Conservation (phyloP, 2,329 filamentous ascomycete species). For the Fusarium sp. region DNA sequence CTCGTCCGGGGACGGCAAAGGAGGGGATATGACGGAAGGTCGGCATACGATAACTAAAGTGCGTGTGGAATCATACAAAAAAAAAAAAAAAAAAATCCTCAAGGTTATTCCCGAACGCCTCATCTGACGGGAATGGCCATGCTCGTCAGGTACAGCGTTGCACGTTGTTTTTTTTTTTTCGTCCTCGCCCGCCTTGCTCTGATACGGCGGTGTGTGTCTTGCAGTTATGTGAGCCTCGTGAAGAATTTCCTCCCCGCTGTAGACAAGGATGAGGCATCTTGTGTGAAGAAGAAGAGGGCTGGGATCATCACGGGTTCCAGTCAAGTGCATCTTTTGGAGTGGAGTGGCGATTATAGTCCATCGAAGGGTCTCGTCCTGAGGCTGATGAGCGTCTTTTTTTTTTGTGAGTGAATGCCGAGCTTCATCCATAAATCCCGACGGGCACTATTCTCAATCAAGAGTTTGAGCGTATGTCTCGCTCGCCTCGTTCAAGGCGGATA, state of each 20-base stretch:
- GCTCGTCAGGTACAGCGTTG: neutral
- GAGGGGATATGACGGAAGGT: slow-evolving; percentile 24
- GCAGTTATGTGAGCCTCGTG: neutral
- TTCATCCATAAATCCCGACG: slow-evolving; percentile 3
- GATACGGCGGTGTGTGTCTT: slow-evolving; percentile 1
- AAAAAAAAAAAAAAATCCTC: neutral
- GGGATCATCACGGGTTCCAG: slow-evolving; percentile 24
- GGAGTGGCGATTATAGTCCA: slow-evolving; percentile 17
- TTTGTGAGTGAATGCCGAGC: slow-evolving; percentile 13
- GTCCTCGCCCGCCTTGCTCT: neutral
- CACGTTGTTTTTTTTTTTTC: neutral
- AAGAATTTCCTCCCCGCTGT: slow-evolving; percentile 1
- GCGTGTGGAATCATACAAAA: slow-evolving; percentile 3
- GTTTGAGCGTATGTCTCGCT: neutral
- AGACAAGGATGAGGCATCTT: slow-evolving; percentile 16
- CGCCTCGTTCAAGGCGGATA: slow-evolving; percentile 1
- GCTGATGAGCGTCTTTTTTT: neutral
- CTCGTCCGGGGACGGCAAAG: slow-evolving; percentile 2
- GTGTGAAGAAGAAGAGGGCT: neutral
- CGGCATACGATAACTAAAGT: neutral
- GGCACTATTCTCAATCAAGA: neutral
- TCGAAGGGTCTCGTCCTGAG: slow-evolving; percentile 10
- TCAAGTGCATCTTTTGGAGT: slow-evolving; percentile 10
- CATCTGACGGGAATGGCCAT: neutral
- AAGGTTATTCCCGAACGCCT: slow-evolving; percentile 3